Percentiles rank a stretch among this genome's conserved stretches.
Evolutionary conservation across 202 grass and related monocot genomes (phyloP).

Genomic region (Carex sylvatica): DNA sequence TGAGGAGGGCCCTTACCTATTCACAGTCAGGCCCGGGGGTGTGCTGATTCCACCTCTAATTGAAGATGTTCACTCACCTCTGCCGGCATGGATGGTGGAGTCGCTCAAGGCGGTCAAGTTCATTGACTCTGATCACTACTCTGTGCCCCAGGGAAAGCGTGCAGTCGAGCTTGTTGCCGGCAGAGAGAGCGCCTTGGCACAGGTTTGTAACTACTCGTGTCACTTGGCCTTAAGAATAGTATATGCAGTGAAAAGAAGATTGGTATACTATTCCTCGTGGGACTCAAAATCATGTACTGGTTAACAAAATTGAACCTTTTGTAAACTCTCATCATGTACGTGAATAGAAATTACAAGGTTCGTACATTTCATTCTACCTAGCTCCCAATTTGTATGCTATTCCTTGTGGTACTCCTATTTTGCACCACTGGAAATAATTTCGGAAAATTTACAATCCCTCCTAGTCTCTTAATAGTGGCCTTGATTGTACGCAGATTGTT

Average conservation of each 20-base stretch:
- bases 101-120: constrained; percentile 85
- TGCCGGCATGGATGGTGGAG: constrained; percentile 66
- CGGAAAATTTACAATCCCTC: neutral
- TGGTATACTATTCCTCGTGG: neutral
- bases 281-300: too few species aligned
- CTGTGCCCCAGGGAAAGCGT: constrained; percentile 48
- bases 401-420: neutral
- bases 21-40: constrained; percentile 41
- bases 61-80: constrained; percentile 56
- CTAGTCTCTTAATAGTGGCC: neutral
- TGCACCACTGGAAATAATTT: neutral
- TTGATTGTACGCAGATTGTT: constrained; percentile 43
- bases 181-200: constrained; percentile 57
- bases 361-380: too few species aligned
- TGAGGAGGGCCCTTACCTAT: constrained; percentile 67
- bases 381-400: too few species aligned
- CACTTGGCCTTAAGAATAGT: neutral
- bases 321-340: too few species aligned
- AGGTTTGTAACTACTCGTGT: constrained; percentile 31
- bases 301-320: too few species aligned
- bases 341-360: too few species aligned
- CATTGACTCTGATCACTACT: constrained; percentile 65
- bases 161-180: constrained; percentile 77
- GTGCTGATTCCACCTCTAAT: constrained; percentile 58
- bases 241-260: neutral